Evolutionary conservation across 2,329 filamentous ascomycete species (phyloP).

Genomic region (Fusarium pseudoanthophilum): DNA sequence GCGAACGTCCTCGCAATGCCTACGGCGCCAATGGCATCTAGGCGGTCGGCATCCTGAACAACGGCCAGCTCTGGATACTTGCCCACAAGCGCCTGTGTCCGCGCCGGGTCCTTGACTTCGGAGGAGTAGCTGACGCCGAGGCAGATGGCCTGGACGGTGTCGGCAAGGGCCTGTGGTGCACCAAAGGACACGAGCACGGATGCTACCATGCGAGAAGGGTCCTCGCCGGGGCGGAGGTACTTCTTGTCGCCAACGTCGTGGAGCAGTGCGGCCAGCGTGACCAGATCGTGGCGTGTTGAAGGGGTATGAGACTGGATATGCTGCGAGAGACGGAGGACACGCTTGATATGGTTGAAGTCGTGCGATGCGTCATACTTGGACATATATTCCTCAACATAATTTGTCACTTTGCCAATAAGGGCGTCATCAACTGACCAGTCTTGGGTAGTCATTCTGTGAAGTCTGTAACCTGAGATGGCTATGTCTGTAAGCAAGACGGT

Average conservation of each 20-base stretch:
- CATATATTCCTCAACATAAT: constrained; percentile 78
- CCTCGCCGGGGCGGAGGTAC: constrained; percentile 71
- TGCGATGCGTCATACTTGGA: constrained; percentile 84
- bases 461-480: background rate
- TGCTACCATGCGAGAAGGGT: constrained; percentile 65
- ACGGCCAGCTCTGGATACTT: constrained; percentile 72
- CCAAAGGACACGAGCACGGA: constrained; percentile 67
- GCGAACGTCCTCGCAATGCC: constrained; percentile 76
- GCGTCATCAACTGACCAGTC: constrained; percentile 49
- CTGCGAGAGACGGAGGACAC: constrained; percentile 79
- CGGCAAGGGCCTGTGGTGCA: constrained; percentile 67
- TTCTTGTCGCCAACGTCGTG: constrained; percentile 92
- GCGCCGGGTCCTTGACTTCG: constrained; percentile 73
- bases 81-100: constrained; percentile 70
- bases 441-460: constrained; percentile 38
- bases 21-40: constrained; percentile 91
- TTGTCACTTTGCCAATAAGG: constrained; percentile 66
- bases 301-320: constrained; percentile 67
- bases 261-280: constrained; percentile 78
- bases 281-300: constrained; percentile 54
- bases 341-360: constrained; percentile 85
- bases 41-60: constrained; percentile 90
- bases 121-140: constrained; percentile 81
- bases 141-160: constrained; percentile 76
- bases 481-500: background rate